Evolutionary conservation across 345 rosid species (phyloP).

Genomic region (Adansonia digitata): DNA sequence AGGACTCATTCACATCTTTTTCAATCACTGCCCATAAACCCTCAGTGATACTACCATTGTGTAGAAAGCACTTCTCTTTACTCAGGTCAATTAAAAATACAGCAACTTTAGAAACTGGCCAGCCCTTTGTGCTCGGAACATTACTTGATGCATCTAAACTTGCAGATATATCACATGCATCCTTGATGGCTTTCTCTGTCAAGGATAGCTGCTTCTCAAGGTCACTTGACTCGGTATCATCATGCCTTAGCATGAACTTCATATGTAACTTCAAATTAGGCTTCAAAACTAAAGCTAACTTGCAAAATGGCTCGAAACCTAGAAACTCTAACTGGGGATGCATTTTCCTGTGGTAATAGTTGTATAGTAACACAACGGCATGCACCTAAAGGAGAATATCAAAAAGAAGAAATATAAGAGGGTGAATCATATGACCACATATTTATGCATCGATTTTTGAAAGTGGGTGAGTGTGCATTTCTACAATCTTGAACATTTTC

Average conservation of each 20-base stretch:
- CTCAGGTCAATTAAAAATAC: constrained; percentile 55
- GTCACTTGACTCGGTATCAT: constrained; percentile 29
- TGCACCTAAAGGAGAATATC: constrained; percentile 43
- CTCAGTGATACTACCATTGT: constrained; percentile 38
- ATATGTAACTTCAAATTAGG: constrained; percentile 51
- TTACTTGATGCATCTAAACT: constrained; percentile 45
- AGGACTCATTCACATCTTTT: constrained; percentile 32
- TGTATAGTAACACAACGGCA: constrained; percentile 71
- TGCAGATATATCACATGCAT: constrained; percentile 60
- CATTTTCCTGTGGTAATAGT: constrained; percentile 60
- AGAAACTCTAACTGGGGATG: constrained; percentile 44
- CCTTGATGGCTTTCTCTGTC: constrained; percentile 50
- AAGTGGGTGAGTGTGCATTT: not conserved
- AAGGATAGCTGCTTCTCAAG: constrained; percentile 40
- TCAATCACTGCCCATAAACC: constrained; percentile 85
- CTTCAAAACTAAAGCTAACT: constrained; percentile 42
- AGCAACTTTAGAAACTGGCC: constrained; percentile 52
- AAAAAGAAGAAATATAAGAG: constrained; percentile 3
- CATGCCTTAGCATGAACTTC: constrained; percentile 35
- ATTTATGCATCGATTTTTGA: not conserved
- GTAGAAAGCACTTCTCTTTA: constrained; percentile 50
- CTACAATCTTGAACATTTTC: not conserved
- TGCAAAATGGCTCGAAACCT: constrained; percentile 58
- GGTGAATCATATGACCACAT: not conserved
- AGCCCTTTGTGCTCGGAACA: constrained; percentile 37